Evolutionary conservation across 2,329 filamentous ascomycete genomes (phyloP).

Genomic region (Fonsecaea nubica): DNA sequence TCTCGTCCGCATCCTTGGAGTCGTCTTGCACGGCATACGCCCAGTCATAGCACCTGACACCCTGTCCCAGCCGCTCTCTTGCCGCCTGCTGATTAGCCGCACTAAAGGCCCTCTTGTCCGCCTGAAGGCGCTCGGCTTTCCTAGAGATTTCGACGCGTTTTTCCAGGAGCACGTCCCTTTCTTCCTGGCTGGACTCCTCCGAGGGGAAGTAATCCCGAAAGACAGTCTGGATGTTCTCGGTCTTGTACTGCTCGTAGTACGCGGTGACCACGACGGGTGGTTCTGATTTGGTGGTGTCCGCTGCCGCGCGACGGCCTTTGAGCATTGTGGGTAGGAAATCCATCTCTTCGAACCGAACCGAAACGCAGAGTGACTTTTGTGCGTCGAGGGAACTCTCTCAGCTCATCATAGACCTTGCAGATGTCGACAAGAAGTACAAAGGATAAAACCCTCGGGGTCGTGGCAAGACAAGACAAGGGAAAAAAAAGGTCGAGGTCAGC

Average conservation of each 20-base stretch:
- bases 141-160: slow-evolving; percentile 14
- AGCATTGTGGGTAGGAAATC: not conserved
- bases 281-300: not conserved
- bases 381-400: not conserved
- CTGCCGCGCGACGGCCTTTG: not conserved
- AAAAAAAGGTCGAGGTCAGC: not conserved
- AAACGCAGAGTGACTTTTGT: not conserved
- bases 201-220: slow-evolving; percentile 10
- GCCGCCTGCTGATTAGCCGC: slow-evolving; percentile 6
- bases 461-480: not conserved
- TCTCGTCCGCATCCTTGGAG: too few relatives aligned
- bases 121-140: not conserved
- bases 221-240: slow-evolving; percentile 5
- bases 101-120: slow-evolving; percentile 5
- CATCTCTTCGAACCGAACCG: not conserved
- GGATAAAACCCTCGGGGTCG: not conserved
- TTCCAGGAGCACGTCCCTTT: not conserved
- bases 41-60: slow-evolving; percentile 11
- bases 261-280: not conserved
- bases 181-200: not conserved
- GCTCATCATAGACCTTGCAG: not conserved
- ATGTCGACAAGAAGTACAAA: not conserved
- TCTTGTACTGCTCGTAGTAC: slow-evolving; percentile 12
- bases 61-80: not conserved
- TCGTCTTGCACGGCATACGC: not conserved